A percentile compares a stretch with the other conserved stretches of the same genome.
phyloP scores from a whole-genome alignment of 805 yeast species.

The Teunomyces panamensis region DNA sequence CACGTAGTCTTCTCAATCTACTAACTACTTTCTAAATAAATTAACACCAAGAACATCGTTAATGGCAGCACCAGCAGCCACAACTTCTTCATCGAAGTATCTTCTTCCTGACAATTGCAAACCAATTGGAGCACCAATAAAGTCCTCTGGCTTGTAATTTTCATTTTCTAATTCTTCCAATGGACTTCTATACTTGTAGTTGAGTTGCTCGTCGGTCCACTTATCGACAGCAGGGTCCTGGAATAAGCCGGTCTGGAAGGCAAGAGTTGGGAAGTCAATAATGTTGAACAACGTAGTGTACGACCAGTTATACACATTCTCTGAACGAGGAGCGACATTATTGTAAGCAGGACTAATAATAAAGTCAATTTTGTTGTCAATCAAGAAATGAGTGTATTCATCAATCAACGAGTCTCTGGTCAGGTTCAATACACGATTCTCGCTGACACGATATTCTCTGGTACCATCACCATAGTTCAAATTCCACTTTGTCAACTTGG shows the following conservation, averaged over 20 bases:
- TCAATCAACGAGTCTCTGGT: slow-evolving; percentile 59
- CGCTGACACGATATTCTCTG: slow-evolving; percentile 42
- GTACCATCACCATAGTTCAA: slow-evolving; percentile 60
- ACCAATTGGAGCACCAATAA: slow-evolving; percentile 53
- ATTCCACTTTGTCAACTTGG: slow-evolving; percentile 61
- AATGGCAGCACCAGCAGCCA: slow-evolving; percentile 44
- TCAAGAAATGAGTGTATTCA: slow-evolving; percentile 53
- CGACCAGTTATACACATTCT: slow-evolving; percentile 70
- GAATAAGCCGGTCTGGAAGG: slow-evolving; percentile 58
- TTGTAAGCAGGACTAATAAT: slow-evolving; percentile 66
- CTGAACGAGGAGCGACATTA: slow-evolving; percentile 69
- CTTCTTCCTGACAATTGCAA: slow-evolving; percentile 54
- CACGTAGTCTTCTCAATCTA: not conserved
- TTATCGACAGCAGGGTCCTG: slow-evolving; percentile 56
- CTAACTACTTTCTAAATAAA: slow-evolving; percentile 19
- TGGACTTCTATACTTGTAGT: slow-evolving; percentile 41
- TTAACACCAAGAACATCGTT: slow-evolving; percentile 32
- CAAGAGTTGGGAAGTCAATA: slow-evolving; percentile 66
- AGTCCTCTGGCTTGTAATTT: slow-evolving; percentile 46
- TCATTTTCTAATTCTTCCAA: slow-evolving; percentile 49
- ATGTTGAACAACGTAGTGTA: slow-evolving; percentile 74
- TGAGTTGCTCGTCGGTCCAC: slow-evolving; percentile 35
- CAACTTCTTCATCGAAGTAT: slow-evolving; percentile 56
- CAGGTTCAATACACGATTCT: slow-evolving; percentile 53
- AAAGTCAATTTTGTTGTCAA: slow-evolving; percentile 57